Conservation (phyloP, 805 yeast species). For the Metschnikowia dekortorum region DNA sequence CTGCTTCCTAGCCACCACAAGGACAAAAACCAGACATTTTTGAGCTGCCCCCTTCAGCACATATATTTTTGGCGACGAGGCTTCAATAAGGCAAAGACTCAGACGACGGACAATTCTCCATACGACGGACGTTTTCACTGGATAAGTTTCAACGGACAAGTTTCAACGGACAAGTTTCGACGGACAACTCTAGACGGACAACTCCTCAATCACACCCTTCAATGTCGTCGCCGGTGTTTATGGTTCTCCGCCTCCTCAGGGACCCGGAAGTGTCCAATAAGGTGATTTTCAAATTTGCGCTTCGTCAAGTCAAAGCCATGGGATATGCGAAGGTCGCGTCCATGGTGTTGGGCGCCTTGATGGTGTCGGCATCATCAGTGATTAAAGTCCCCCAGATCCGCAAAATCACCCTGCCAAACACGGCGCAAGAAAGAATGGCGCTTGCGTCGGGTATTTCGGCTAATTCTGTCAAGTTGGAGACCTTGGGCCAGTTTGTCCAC, state of each 20-base stretch:
- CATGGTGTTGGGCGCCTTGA: slow-evolving; percentile 27
- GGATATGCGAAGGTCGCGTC: slow-evolving; percentile 34
- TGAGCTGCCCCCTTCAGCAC: too few species aligned
- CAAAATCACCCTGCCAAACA: slow-evolving; percentile 28
- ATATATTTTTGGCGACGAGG: too few species aligned
- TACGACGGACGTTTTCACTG: too few species aligned
- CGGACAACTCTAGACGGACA: too few species aligned
- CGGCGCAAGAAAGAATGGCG: slow-evolving; percentile 20
- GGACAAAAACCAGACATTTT: too few species aligned
- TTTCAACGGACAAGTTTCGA: too few species aligned
- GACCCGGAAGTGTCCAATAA: slow-evolving; percentile 39
- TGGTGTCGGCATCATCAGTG: slow-evolving; percentile 36
- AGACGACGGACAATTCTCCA: too few species aligned
- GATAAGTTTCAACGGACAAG: too few species aligned
- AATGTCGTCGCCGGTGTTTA: slow-evolving; percentile 9
- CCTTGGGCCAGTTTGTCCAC: slow-evolving; percentile 34
- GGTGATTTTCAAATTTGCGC: slow-evolving; percentile 35
- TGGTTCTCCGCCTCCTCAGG: slow-evolving; percentile 29
- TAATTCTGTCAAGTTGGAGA: slow-evolving; percentile 34
- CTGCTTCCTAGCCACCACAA: too few species aligned
- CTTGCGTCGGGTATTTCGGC: slow-evolving; percentile 37
- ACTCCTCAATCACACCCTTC: background rate
- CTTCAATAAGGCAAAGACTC: too few species aligned
- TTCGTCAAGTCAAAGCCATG: slow-evolving; percentile 28
- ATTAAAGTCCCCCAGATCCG: slow-evolving; percentile 39